Evolutionary conservation across 805 yeast genomes (phyloP).

Genomic region (Myxozyma geophila): DNA sequence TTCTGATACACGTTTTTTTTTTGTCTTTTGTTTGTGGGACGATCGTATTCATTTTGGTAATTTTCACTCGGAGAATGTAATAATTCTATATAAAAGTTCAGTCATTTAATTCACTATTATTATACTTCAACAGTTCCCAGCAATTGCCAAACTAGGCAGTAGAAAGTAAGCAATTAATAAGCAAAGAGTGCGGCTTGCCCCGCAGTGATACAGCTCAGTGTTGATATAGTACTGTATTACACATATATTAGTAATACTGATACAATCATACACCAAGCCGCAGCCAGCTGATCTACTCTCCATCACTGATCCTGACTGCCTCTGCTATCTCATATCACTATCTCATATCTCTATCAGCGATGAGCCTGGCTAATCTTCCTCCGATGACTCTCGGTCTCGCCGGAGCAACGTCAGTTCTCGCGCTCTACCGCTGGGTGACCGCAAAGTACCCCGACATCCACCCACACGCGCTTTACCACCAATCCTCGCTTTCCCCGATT

Average conservation of each 20-base stretch:
- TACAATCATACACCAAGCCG: too few relatives aligned
- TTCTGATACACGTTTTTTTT: not conserved
- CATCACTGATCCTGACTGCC: too few relatives aligned
- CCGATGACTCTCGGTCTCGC: slow-evolving; percentile 20
- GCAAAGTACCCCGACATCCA: slow-evolving; percentile 46
- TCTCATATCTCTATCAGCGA: not conserved
- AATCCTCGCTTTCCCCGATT: slow-evolving; percentile 67
- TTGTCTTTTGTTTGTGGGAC: not conserved
- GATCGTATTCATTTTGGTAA: too few relatives aligned
- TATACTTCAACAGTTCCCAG: too few relatives aligned
- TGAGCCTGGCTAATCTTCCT: slow-evolving; percentile 18
- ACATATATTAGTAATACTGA: too few relatives aligned
- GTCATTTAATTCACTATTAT: too few relatives aligned
- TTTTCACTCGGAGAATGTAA: not conserved
- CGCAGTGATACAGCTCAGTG: too few relatives aligned
- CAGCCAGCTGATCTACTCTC: too few relatives aligned
- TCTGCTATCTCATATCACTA: not conserved
- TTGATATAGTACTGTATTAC: too few relatives aligned
- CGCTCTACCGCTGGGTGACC: slow-evolving; percentile 34
- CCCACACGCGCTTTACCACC: slow-evolving; percentile 50
- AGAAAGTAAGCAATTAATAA: too few relatives aligned
- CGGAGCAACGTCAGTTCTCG: slow-evolving; percentile 17
- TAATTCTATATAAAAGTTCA: not conserved
- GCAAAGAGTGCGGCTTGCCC: too few relatives aligned
- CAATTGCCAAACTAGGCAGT: too few relatives aligned